Conservation (phyloP, 306 rosid species). For the Rosa chinensis region DNA sequence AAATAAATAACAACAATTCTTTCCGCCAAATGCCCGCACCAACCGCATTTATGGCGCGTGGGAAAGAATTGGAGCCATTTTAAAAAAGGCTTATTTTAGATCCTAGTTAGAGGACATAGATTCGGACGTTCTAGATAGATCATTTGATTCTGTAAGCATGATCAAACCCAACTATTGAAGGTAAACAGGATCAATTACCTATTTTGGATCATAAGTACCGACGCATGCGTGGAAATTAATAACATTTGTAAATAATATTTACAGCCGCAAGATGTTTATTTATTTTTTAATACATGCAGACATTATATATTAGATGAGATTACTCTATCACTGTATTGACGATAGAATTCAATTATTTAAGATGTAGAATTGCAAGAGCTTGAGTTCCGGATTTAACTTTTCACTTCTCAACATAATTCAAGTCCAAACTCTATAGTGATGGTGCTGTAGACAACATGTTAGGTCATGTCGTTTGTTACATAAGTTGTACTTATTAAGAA, state of each 20-base stretch:
- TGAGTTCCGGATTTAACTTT: neutral
- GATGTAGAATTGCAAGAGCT: neutral
- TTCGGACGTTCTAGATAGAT: slow-evolving; percentile 4
- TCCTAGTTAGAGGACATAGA: neutral
- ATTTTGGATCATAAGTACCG: neutral
- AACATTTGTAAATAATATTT: neutral
- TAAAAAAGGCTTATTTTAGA: neutral
- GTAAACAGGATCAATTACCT: neutral
- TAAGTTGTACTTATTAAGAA: no score
- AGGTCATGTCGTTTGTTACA: no score
- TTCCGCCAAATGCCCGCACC: neutral
- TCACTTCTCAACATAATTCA: neutral
- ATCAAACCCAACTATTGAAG: no score
- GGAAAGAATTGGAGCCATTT: neutral
- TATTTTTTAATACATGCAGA: neutral
- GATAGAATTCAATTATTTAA: neutral
- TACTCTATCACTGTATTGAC: neutral
- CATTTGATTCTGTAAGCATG: no score
- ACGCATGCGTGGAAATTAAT: neutral
- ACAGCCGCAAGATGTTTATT: neutral
- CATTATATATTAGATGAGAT: no score
- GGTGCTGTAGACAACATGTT: no score
- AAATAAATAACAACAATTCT: neutral
- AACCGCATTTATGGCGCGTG: neutral
- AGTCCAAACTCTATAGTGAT: no score